Percentiles rank a stretch among this genome's conserved stretches.
Evolutionary conservation across 2,329 filamentous ascomycete genomes (phyloP).

Genomic region (Xylariaceae sp.): DNA sequence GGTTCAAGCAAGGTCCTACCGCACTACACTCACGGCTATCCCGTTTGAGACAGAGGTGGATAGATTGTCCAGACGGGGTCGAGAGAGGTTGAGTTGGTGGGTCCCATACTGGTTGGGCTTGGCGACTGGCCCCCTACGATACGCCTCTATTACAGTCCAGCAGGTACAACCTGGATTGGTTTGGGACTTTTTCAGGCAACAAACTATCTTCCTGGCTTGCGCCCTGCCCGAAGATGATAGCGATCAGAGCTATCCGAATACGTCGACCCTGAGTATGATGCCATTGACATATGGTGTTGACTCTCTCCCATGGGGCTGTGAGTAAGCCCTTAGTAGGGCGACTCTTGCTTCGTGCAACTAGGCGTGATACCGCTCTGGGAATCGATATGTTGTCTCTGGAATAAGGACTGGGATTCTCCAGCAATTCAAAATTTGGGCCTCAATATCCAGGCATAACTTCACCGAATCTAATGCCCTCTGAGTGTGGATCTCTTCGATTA

Average conservation of each 20-base stretch:
- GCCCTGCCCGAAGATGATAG: neutral
- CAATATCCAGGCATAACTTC: neutral
- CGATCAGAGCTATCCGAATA: neutral
- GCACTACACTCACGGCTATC: neutral
- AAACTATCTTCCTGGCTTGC: neutral
- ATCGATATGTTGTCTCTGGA: neutral
- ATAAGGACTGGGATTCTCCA: constrained; percentile 6
- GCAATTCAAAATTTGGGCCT: neutral
- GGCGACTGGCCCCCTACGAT: neutral
- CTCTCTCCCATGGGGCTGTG: constrained; percentile 1
- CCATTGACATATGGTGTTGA: neutral
- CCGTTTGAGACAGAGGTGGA: neutral
- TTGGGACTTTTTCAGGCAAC: constrained; percentile 5
- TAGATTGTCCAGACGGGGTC: neutral
- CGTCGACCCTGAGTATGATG: neutral
- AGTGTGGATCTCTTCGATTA: constrained; percentile 7
- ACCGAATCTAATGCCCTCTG: neutral
- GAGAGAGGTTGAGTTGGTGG: neutral
- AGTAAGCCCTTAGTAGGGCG: neutral
- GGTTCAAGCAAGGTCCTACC: neutral
- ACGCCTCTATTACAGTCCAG: neutral
- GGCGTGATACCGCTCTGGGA: neutral
- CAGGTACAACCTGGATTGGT: neutral
- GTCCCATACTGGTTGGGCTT: neutral
- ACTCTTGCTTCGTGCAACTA: constrained; percentile 3